Evolutionary conservation across 345 rosid species (phyloP).

Genomic region (Crucihimalaya himalaica): DNA sequence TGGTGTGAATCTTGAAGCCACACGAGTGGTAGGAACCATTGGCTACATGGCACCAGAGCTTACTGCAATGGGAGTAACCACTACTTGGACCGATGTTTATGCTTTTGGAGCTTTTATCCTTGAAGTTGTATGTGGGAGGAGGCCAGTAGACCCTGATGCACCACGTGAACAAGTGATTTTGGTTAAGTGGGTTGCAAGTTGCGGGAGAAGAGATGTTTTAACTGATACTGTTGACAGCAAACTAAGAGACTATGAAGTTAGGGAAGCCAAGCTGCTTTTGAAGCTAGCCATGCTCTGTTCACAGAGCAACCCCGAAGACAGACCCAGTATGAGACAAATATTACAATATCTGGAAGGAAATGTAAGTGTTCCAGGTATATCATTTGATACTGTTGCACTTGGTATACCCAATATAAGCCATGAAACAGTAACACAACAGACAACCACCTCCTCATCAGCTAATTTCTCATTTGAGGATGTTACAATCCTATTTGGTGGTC

Average conservation of each 20-base stretch:
- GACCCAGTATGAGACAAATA: conserved; percentile 39
- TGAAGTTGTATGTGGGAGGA: conserved; percentile 54
- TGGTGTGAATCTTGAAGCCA: conserved; percentile 31
- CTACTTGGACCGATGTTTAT: conserved; percentile 43
- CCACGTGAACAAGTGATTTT: conserved; percentile 29
- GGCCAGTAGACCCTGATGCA: conserved; percentile 43
- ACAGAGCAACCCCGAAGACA: conserved; percentile 33
- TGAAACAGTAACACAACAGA: conserved; percentile 21
- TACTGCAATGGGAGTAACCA: conserved; percentile 44
- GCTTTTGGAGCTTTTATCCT: conserved; percentile 50
- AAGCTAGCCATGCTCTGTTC: conserved; percentile 51
- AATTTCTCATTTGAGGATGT: conserved; percentile 28
- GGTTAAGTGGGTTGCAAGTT: conserved; percentile 34
- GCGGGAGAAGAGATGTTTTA: conserved; percentile 28
- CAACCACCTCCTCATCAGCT: conserved; percentile 26
- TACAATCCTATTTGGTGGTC: conserved; percentile 17
- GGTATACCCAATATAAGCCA: conserved; percentile 37
- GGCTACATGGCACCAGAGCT: conserved; percentile 60
- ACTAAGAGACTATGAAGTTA: conserved; percentile 20
- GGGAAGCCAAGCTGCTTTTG: conserved; percentile 38
- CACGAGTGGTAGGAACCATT: conserved; percentile 38
- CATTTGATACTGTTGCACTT: conserved; percentile 30
- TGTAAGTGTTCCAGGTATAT: neutral
- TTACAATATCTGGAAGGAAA: conserved; percentile 44
- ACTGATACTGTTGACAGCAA: conserved; percentile 37